These are phyloP conservation scores for Ramaria sp. DNA, from an alignment of 768 basidiomycete species.

Conservation along the genomic window DNA sequence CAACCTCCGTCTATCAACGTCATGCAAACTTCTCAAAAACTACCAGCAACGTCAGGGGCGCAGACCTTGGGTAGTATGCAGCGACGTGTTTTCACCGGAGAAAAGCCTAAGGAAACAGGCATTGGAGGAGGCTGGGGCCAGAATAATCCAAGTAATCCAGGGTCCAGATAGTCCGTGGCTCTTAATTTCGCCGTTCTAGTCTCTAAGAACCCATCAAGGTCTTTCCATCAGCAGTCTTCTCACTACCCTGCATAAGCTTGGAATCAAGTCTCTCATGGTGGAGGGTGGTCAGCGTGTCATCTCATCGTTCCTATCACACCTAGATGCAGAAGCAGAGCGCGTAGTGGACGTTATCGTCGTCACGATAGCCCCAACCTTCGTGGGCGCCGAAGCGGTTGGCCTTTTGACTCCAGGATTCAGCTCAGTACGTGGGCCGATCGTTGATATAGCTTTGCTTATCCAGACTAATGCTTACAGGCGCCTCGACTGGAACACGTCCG, in stretches of 20 bases:
- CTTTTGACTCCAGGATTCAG: conserved; percentile 24
- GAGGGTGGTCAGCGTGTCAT: conserved; percentile 90
- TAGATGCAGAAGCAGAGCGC: conserved; percentile 12
- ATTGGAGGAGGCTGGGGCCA: conserved; percentile 59
- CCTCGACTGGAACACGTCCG: conserved; percentile 20
- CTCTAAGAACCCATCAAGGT: conserved; percentile 17
- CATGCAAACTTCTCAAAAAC: conserved; percentile 65
- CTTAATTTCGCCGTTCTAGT: conserved; percentile 4
- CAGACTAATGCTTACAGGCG: conserved; percentile 12
- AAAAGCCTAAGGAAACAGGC: conserved; percentile 18
- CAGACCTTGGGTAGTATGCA: conserved; percentile 66
- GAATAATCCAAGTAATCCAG: conserved; percentile 40
- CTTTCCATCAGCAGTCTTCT: conserved; percentile 44
- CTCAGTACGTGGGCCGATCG: conserved; percentile 11
- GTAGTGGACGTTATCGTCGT: conserved; percentile 68
- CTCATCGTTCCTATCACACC: conserved; percentile 44
- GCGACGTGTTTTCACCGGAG: conserved; percentile 14
- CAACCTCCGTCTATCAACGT: conserved; percentile 49
- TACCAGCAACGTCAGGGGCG: conserved; percentile 45
- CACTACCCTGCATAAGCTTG: conserved; percentile 37
- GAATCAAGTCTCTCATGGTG: conserved; percentile 77
- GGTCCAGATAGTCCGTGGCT: conserved; percentile 25
- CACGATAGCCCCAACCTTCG: conserved; percentile 78
- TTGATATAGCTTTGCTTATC: not conserved
- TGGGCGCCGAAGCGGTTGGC: conserved; percentile 67